Conservation (phyloP, 192 early-diverging fungal genomes). For the Kappamyces sp. region DNA sequence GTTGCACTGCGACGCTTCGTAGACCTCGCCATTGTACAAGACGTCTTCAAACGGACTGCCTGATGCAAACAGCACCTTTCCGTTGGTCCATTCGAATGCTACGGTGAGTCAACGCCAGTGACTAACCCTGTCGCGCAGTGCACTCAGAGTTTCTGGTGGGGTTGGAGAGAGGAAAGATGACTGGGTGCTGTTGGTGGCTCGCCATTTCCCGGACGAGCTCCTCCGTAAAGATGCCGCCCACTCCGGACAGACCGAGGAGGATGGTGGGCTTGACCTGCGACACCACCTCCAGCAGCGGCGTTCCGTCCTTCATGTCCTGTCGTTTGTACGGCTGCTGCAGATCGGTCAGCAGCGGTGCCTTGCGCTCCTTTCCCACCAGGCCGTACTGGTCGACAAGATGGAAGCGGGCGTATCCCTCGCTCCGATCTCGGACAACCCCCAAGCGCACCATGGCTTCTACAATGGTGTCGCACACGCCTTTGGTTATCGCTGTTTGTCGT, state of each 20-base stretch:
- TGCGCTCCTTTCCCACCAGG: constrained; percentile 80
- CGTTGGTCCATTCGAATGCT: constrained; percentile 7
- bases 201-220: constrained; percentile 69
- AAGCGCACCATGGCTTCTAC: constrained; percentile 4
- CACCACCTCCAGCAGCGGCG: constrained; percentile 64
- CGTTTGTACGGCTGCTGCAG: constrained; percentile 51
- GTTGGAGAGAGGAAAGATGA: constrained; percentile 68
- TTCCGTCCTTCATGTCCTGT: constrained; percentile 66
- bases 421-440: constrained; percentile 30
- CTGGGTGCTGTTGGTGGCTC: constrained; percentile 65
- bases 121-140: neutral
- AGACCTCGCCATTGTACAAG: neutral
- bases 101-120: neutral
- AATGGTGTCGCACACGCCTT: constrained; percentile 65
- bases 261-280: constrained; percentile 84
- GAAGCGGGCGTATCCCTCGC: constrained; percentile 62
- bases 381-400: constrained; percentile 92
- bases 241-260: constrained; percentile 82
- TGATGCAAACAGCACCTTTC: constrained; percentile 1
- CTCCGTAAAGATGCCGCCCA: constrained; percentile 70
- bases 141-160: constrained; percentile 14
- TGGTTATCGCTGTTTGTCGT: too few species aligned
- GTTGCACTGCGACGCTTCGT: neutral
- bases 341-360: constrained; percentile 41
- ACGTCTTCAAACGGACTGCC: constrained; percentile 14